These are phyloP conservation scores for Trametes sanguinea DNA, from an alignment of 768 basidiomycete species.

Conservation along the genomic window DNA sequence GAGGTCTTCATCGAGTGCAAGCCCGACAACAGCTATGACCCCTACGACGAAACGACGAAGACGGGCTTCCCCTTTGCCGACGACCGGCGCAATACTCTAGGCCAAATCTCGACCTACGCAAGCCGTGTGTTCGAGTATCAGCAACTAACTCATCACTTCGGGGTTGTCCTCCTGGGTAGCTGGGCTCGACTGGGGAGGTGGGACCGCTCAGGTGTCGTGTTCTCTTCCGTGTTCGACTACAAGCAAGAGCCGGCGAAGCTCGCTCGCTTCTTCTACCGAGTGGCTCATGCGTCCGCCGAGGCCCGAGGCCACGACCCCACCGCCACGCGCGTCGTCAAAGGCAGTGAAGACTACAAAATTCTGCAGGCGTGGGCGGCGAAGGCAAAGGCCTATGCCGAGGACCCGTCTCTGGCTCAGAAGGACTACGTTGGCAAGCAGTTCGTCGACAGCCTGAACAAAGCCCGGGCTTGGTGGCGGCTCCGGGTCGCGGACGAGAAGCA, in stretches of 20 bases:
- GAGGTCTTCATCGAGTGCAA: background rate
- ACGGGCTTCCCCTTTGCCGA: background rate
- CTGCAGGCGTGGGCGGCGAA: background rate
- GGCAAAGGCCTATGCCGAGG: background rate
- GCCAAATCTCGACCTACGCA: conserved; percentile 1
- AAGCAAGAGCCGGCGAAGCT: background rate
- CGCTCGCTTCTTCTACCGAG: conserved; percentile 1
- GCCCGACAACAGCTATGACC: background rate
- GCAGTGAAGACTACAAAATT: background rate
- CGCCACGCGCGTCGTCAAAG: background rate
- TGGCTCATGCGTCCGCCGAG: background rate
- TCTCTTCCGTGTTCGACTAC: conserved; percentile 1
- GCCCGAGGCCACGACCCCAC: background rate
- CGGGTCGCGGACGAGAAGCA: background rate
- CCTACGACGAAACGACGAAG: background rate
- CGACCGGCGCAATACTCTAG: background rate
- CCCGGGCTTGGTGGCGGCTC: background rate
- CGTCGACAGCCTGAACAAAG: background rate
- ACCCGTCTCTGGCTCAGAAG: background rate
- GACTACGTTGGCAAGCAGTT: background rate
- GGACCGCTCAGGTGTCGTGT: background rate
- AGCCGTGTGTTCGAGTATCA: background rate
- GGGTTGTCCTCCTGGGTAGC: background rate
- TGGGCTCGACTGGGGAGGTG: background rate
- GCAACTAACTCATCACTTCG: conserved; percentile 3